Evolutionary conservation across 495 filamentous ascomycete species (phyloP), one percentile per base, ranked within the genome.

Genomic region (Lasiosphaeria miniovina): DNA sequence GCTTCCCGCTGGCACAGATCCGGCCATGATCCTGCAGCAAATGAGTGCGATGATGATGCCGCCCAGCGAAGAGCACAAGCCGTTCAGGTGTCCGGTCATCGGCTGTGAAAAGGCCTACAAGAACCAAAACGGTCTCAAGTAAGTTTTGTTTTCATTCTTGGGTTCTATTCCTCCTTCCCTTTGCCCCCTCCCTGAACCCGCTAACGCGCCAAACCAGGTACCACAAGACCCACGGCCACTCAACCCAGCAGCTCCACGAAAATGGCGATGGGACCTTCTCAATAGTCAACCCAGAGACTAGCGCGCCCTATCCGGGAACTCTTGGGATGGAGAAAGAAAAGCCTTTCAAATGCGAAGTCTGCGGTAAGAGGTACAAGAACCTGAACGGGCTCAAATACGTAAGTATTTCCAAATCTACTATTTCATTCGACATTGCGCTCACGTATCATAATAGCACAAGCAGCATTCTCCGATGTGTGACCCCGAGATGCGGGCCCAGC

Each of bases 81-180:
- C 94, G 0, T 98, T 96, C 82, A 88, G 89, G 67, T 99, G 94
- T 71, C 94, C 95, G 8, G 94, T 99, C 48, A 96, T 98, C 67
- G 94, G 94, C 15, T 99, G 94, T 69, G 94, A 99, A 72, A 99
- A 99, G 79, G 94, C 94, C 12, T 99, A 99, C 74, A 99, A 99
- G 82, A 99, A 99, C 72, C 94, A 98, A 67, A 99, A 99, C 66
- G 94, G 94, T 36, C 79, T 99, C 36, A 98, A 98, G 81, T 95
- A 89, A 63, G 81, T 76, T 48, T 36, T 14, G 9, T 46, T 54
- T 48, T n/a, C 4, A 9, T 36, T 14, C 24, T 24, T 24, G 24
- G 24, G 14, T 45, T 52, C 6, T 31, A 56, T 55, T 41, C 15
- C 51, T 17, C 46, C 38, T 54, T 59, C 54, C 35, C 15, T 59